Conservation (phyloP, 1,284 basidiomycete species). For the Mrakiaceae sp. region DNA sequence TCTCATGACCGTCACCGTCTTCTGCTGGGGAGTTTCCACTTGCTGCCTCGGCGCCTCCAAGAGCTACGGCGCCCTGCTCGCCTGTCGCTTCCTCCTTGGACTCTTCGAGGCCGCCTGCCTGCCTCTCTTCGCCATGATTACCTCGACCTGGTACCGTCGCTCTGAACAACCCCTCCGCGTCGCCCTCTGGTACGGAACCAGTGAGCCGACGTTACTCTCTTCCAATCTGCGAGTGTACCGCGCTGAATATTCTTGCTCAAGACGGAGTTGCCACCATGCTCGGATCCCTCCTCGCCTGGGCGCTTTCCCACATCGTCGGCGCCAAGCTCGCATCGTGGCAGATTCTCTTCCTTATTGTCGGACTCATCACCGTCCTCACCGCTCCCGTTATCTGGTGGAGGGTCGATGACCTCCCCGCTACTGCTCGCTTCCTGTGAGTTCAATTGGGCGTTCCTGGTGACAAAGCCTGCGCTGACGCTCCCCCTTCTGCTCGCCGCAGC, state of each 20-base stretch:
- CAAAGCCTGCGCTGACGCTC: conserved; percentile 23
- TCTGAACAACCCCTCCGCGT: conserved; percentile 34
- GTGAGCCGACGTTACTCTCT: neutral
- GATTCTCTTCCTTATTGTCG: conserved; percentile 33
- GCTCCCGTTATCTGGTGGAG: conserved; percentile 29
- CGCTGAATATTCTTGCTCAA: neutral
- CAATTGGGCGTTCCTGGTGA: too few relatives aligned
- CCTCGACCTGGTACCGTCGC: conserved; percentile 35
- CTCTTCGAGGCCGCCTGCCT: conserved; percentile 35
- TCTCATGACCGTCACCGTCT: conserved; percentile 30
- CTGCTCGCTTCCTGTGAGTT: conserved; percentile 30
- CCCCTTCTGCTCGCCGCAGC: conserved; percentile 32
- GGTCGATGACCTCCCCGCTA: conserved; percentile 29
- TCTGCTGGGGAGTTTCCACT: conserved; percentile 26
- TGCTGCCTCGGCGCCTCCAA: conserved; percentile 25
- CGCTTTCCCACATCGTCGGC: conserved; percentile 21
- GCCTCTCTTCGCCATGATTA: conserved; percentile 34
- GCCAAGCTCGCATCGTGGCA: conserved; percentile 28
- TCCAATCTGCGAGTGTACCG: neutral
- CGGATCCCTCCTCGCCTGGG: conserved; percentile 28
- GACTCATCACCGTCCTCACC: conserved; percentile 31
- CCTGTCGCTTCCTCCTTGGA: conserved; percentile 32
- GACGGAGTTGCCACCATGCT: conserved; percentile 30
- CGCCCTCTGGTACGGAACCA: conserved; percentile 31
- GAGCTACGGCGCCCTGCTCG: conserved; percentile 25